A percentile compares a stretch with the other conserved stretches of the same genome.
Evolutionary conservation across 1,139 yeast species (phyloP).

Genomic region (Casaregolazyma lundiana): DNA sequence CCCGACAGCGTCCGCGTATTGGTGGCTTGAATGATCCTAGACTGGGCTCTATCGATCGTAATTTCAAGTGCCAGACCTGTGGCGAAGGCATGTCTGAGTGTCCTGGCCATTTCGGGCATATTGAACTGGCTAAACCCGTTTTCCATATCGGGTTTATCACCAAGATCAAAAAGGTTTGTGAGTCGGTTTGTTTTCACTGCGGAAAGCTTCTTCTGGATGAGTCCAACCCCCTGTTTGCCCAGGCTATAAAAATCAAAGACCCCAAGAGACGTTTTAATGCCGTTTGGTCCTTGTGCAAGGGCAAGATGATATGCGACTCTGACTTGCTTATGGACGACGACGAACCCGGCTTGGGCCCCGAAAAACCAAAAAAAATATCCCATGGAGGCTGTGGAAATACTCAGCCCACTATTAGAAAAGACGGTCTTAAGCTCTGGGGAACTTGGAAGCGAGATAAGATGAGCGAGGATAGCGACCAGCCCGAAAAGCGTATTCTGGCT

Average conservation of each 20-base stretch:
- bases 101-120: conserved; percentile 99
- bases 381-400: conserved; percentile 99
- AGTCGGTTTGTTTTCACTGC: conserved; percentile 97
- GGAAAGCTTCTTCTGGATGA: conserved; percentile 90
- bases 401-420: conserved; percentile 94
- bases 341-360: conserved; percentile 28
- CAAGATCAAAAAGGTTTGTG: conserved; percentile 91
- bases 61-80: conserved; percentile 97
- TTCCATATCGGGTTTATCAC: conserved; percentile 92
- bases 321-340: conserved; percentile 72
- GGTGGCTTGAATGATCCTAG: conserved; percentile 98
- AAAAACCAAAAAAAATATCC: conserved; percentile 41
- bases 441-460: conserved; percentile 91
- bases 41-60: conserved; percentile 94
- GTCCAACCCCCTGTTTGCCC: conserved; percentile 72
- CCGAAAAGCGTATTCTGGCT: conserved; percentile 83
- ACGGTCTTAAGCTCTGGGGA: conserved; percentile 93
- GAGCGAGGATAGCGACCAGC: conserved; percentile 77
- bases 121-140: conserved; percentile 96
- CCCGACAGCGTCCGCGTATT: conserved; percentile 89
- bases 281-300: conserved; percentile 87
- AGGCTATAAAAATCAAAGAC: conserved; percentile 83
- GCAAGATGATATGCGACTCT: conserved; percentile 94
- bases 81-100: conserved; percentile 99
- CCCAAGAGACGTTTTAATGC: conserved; percentile 96